Evolutionary conservation across 805 yeast species (phyloP), one percentile per base, ranked within the genome.

Genomic region (Suhomyces xylopsoci): DNA sequence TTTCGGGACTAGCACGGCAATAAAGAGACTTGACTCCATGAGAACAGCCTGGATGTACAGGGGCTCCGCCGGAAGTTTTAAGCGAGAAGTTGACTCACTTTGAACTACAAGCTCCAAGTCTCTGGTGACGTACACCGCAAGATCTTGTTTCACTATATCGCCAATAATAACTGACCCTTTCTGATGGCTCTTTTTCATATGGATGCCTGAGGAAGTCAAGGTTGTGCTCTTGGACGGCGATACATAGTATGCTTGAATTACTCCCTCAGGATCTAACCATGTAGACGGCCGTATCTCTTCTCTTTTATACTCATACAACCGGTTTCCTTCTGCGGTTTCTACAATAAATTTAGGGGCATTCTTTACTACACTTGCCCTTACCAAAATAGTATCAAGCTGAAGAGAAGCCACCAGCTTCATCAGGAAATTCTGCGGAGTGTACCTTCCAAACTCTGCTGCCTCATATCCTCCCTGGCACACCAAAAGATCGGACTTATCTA

Each of bases 381-480:
- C 26, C 14, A 24, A n/a, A 12, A 9, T 7, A 3, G 14, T 24
- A 2, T 24, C 17, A 6, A 42, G 10, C 22, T 42, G 7, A 7
- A 22, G 22, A 7, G 30, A 42, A 9, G 9, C 17, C 10, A 42
- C 30, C 14, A 6, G 45, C 30, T 42, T 24, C 45, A 42, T 17
- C 12, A 6, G 7, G 7, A 2, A n/a, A 2, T 14, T n/a, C 19
- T 42, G 26, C n/a, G 22, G 25, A 1, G 45, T 43, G 14, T n/a
- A 36, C 19, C 26, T 34, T 7, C 34, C n/a, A 7, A 67, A 53
- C 47, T 73, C 75, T 1, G 75, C 73, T 45, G 68, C 63, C 24
- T 69, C 63, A 52, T 67, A 65, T 1, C 75, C 75, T 12, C 77
- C 76, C 48, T 67, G 73, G 42, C 71, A 65, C 12, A 65, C 50